Evolutionary conservation across 2,329 filamentous ascomycete species (phyloP), one percentile per base, ranked within the genome.

Genomic region (Lecanosticta acicola): DNA sequence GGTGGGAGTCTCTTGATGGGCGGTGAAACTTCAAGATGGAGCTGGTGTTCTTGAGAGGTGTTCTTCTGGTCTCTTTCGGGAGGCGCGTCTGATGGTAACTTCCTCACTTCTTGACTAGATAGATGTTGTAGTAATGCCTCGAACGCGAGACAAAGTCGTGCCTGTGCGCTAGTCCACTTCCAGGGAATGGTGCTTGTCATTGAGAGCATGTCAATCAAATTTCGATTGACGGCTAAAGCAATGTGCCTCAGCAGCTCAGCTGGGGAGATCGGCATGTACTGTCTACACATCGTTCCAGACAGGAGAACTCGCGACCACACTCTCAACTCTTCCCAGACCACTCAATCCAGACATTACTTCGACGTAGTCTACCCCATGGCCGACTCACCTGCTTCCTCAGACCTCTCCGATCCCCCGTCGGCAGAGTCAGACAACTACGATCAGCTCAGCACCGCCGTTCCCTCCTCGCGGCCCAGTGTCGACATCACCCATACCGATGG

Each of bases 371-470:
- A 29, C 50, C 54, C 11, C 39, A 63, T 64, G 61, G 58, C 70
- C 41, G 71, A 80, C 62, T 81, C 78, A 9, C 77, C 79, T 10
- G 76, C 71, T 43, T 83, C 80, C 26, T 78, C 80, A 33, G 62
- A 65, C 32, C 77, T 85, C 57, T 84, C 81, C 41, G 79, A 79
- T 50, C 76, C 82, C 53, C 77, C 75, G 53, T 81, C 78, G 38
- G 80, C 81, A 55, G 80, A 80, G 56, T 78, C 77, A 56, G 61
- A 83, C 62, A 73, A 73, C 62, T 80, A 80, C 58, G 71, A 73
- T 56, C 69, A 68, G 45, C 59, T 72, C 64, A 78, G 73, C 66
- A 71, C 69, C 51, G 69, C 73, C 42, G 68, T 71, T 56, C 70
- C 72, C 54, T 72, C 71, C 48, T 63, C 61, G 35, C 59, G 61